phyloP scores from a whole-genome alignment of 345 rosid species.

The Lumnitzera racemosa region DNA sequence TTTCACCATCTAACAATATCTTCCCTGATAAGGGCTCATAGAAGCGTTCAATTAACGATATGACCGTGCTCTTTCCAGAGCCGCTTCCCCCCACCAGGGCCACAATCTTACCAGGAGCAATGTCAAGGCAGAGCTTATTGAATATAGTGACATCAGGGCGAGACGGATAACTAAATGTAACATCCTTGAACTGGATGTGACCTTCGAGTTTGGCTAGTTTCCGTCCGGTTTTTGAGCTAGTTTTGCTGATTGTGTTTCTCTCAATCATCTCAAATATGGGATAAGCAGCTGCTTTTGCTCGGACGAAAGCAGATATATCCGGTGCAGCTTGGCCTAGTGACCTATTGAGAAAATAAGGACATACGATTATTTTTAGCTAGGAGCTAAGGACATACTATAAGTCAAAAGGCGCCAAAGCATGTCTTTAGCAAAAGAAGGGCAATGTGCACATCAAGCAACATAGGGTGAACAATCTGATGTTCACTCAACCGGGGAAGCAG shows the following conservation, averaged over 20 bases:
- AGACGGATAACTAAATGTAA: slow-evolving; percentile 74
- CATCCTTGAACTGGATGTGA: slow-evolving; percentile 66
- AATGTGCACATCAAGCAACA: too few species aligned
- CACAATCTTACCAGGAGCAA: slow-evolving; percentile 75
- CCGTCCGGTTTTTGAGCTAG: slow-evolving; percentile 44
- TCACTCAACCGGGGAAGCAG: neutral
- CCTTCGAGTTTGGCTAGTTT: slow-evolving; percentile 60
- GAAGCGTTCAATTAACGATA: slow-evolving; percentile 88
- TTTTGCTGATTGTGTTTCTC: slow-evolving; percentile 50
- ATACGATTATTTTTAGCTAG: neutral
- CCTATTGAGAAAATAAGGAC: slow-evolving; percentile 23
- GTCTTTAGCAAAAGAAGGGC: too few species aligned
- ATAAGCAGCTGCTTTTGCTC: slow-evolving; percentile 87
- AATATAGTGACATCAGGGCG: slow-evolving; percentile 73
- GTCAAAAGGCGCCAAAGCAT: too few species aligned
- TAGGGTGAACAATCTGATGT: neutral
- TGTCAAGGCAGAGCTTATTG: slow-evolving; percentile 40
- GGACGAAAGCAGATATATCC: slow-evolving; percentile 66
- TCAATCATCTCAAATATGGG: slow-evolving; percentile 94
- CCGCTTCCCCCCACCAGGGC: slow-evolving; percentile 99
- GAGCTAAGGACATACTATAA: too few species aligned
- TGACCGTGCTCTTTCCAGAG: slow-evolving; percentile 89
- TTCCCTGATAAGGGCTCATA: slow-evolving; percentile 73
- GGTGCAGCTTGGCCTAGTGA: slow-evolving; percentile 96
- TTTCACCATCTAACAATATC: slow-evolving; percentile 54